phyloP scores from a whole-genome alignment of 108 stramenopile genomes.

The Poteriospumella lacustris region DNA sequence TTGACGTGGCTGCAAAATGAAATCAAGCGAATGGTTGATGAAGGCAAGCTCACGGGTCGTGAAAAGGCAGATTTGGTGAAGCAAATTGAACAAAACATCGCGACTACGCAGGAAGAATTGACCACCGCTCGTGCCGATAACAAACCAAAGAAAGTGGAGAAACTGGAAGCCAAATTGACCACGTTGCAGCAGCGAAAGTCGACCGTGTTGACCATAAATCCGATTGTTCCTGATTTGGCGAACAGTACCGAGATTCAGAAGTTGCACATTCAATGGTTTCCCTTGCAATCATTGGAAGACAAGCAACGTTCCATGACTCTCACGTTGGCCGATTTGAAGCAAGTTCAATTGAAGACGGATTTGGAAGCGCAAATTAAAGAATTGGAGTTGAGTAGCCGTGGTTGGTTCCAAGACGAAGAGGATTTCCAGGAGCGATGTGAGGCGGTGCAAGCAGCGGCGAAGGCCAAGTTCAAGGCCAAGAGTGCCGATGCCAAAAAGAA shows the following conservation, averaged over 20 bases:
- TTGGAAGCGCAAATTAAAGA: not conserved
- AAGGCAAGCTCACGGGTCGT: conserved; percentile 14
- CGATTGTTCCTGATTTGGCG: not conserved
- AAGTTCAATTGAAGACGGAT: conserved; percentile 2
- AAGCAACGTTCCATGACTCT: conserved; percentile 12
- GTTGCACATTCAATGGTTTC: not conserved
- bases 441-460: not conserved
- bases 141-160: conserved; percentile 17
- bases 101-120: not conserved
- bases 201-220: not conserved
- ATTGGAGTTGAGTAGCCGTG: not conserved
- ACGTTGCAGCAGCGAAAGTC: not conserved
- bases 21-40: conserved; percentile 24
- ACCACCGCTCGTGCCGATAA: not conserved
- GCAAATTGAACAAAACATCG: not conserved
- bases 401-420: conserved; percentile 16
- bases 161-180: not conserved
- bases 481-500: not conserved
- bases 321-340: conserved; percentile 4
- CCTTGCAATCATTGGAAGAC: conserved; percentile 24
- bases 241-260: not conserved
- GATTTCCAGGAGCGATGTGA: conserved; percentile 4
- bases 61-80: not conserved
- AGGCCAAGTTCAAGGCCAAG: not conserved
- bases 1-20: not conserved